phyloP scores from a whole-genome alignment of 805 yeast species.

The Nakazawaea peltata region DNA sequence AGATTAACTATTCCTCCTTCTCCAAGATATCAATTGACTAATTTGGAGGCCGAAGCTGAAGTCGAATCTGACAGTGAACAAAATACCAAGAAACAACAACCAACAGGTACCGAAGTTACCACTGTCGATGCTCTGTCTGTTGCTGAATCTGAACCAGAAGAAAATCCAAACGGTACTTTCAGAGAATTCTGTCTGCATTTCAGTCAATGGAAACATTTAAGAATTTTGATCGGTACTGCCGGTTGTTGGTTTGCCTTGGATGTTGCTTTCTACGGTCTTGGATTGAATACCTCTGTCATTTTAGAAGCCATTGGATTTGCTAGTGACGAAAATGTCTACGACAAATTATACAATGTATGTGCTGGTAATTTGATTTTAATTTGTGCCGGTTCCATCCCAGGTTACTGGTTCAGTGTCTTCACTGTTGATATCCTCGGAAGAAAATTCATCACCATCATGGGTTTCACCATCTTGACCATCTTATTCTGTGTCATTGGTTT shows the following conservation, averaged over 20 bases:
- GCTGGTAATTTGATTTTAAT: conserved; percentile 48
- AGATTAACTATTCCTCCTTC: conserved; percentile 83
- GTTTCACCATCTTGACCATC: conserved; percentile 47
- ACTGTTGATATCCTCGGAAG: conserved; percentile 51
- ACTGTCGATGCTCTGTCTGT: too few relatives aligned
- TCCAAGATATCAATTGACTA: conserved; percentile 52
- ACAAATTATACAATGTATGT: conserved; percentile 33
- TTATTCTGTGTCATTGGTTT: conserved; percentile 52
- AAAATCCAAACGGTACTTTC: conserved; percentile 71
- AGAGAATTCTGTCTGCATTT: conserved; percentile 60
- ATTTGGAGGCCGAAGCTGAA: conserved; percentile 41
- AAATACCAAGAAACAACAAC: conserved; percentile 23
- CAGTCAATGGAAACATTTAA: conserved; percentile 70
- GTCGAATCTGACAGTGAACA: conserved; percentile 36
- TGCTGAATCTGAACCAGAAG: conserved; percentile 43
- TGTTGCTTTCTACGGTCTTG: conserved; percentile 74
- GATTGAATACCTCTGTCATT: conserved; percentile 64
- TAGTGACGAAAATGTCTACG: conserved; percentile 35
- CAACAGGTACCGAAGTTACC: conserved; percentile 24
- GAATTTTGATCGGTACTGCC: conserved; percentile 70
- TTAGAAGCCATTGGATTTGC: conserved; percentile 73
- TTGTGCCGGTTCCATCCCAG: conserved; percentile 57
- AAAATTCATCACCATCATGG: conserved; percentile 46
- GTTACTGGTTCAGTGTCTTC: conserved; percentile 52
- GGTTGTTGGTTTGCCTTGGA: conserved; percentile 77